A percentile compares a stretch with the other conserved stretches of the same genome.
These are phyloP conservation scores for Serendipita sp. DNA, from an alignment of 768 basidiomycete genomes.

Conservation along the genomic window DNA sequence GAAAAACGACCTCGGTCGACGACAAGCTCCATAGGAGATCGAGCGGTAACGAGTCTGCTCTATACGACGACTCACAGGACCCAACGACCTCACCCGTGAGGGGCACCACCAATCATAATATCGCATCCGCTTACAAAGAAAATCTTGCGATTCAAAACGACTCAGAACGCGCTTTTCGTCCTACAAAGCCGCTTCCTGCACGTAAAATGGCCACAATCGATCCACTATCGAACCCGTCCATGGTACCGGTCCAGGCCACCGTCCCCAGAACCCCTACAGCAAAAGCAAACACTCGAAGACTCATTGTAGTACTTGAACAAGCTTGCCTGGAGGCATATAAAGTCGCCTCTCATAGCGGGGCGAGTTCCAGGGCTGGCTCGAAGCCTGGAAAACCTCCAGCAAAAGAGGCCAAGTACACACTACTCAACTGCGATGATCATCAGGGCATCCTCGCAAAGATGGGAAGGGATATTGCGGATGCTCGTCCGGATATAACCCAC, in stretches of 20 bases:
- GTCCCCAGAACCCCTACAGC: constrained; percentile 32
- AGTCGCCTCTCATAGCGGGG: constrained; percentile 37
- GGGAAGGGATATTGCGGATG: constrained; percentile 94
- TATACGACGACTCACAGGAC: neutral
- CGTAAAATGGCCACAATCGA: neutral
- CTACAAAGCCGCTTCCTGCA: neutral
- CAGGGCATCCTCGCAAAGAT: constrained; percentile 97
- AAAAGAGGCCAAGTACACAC: constrained; percentile 80
- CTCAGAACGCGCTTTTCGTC: neutral
- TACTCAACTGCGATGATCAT: constrained; percentile 97
- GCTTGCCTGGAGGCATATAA: constrained; percentile 94
- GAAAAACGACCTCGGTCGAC: constrained; percentile 5
- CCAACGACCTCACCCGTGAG: neutral
- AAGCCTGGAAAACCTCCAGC: constrained; percentile 15
- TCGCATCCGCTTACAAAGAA: neutral
- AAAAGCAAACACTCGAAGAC: constrained; percentile 34
- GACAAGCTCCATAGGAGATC: constrained; percentile 6
- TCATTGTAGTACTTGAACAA: constrained; percentile 84
- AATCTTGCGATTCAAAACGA: neutral
- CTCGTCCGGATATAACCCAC: constrained; percentile 97
- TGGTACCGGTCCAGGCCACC: constrained; percentile 70
- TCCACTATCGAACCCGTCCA: constrained; percentile 39
- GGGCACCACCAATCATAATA: neutral
- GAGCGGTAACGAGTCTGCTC: constrained; percentile 6
- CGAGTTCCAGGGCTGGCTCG: constrained; percentile 5